Conservation (phyloP, 2,329 filamentous ascomycete genomes). For the Epichloe elymi region DNA sequence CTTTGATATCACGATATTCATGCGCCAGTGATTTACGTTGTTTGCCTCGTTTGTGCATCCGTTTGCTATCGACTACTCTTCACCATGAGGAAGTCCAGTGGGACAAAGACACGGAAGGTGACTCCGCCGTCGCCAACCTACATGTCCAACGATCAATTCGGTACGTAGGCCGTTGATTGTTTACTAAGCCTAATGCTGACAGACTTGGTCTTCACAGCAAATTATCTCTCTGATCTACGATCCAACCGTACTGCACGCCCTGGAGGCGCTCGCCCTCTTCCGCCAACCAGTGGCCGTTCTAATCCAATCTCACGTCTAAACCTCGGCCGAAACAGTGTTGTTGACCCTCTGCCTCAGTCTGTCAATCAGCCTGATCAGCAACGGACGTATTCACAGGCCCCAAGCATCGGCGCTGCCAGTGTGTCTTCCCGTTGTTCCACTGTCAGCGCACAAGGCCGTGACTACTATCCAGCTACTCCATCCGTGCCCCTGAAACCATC, state of each 20-base stretch:
- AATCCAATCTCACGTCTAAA: slow-evolving; percentile 16
- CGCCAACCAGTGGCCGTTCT: slow-evolving; percentile 21
- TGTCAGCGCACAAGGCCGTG: slow-evolving; percentile 29
- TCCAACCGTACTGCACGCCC: slow-evolving; percentile 54
- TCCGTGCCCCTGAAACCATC: slow-evolving; percentile 39
- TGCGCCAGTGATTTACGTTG: not conserved
- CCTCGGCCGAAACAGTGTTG: slow-evolving; percentile 19
- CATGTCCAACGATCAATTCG: slow-evolving; percentile 56
- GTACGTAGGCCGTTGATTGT: slow-evolving; percentile 24
- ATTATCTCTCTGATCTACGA: slow-evolving; percentile 59
- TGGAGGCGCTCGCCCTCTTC: slow-evolving; percentile 55
- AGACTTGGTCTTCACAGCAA: slow-evolving; percentile 31
- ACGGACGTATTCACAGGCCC: slow-evolving; percentile 18
- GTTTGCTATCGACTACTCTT: not conserved
- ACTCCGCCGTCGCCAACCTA: slow-evolving; percentile 49
- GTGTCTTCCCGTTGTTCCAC: slow-evolving; percentile 37
- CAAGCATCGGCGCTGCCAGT: slow-evolving; percentile 31
- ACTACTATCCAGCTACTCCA: slow-evolving; percentile 36
- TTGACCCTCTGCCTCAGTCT: slow-evolving; percentile 17
- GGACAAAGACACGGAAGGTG: slow-evolving; percentile 35
- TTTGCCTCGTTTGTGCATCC: not conserved
- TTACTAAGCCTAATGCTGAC: not conserved
- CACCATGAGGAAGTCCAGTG: slow-evolving; percentile 18
- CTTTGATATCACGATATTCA: not conserved
- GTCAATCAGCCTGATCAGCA: slow-evolving; percentile 13